Percentiles rank a stretch among this genome's conserved stretches.
Conservation (phyloP, 495 filamentous ascomycete genomes). For the Annulohypoxylon moriforme region DNA sequence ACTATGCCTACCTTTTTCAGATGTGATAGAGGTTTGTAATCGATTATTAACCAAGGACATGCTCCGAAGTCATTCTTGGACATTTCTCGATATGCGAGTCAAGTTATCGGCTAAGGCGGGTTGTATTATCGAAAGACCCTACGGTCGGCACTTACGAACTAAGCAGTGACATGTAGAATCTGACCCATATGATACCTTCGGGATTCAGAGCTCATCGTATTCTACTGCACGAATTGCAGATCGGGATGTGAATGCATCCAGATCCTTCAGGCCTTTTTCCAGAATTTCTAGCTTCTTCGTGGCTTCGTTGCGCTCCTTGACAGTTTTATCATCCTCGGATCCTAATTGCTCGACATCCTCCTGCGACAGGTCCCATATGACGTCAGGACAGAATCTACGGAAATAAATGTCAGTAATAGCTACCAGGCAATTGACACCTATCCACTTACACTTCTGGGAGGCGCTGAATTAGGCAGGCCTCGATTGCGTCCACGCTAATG, state of each 20-base stretch:
- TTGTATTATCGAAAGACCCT: too few relatives aligned
- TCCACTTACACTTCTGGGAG: conserved; percentile 40
- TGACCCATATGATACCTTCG: neutral
- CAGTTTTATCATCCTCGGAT: conserved; percentile 41
- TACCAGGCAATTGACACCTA: neutral
- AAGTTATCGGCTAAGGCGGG: too few relatives aligned
- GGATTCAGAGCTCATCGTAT: neutral
- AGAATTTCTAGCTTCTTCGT: conserved; percentile 35
- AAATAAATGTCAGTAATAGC: conserved; percentile 1
- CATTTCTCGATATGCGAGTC: too few relatives aligned
- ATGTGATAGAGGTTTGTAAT: too few relatives aligned
- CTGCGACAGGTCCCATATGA: conserved; percentile 38
- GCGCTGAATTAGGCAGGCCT: conserved; percentile 45
- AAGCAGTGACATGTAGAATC: neutral
- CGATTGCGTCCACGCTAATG: conserved; percentile 63
- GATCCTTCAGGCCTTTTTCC: conserved; percentile 33
- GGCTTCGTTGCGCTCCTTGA: conserved; percentile 40
- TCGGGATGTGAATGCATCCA: conserved; percentile 40
- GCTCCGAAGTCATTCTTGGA: too few relatives aligned
- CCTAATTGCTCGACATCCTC: conserved; percentile 38
- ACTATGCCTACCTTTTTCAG: too few relatives aligned
- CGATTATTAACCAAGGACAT: too few relatives aligned
- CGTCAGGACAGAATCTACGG: conserved; percentile 40
- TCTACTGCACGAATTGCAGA: conserved; percentile 14
- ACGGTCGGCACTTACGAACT: too few relatives aligned